Evolutionary conservation across 352 stramenopile species (phyloP), one percentile per base, ranked within the genome.

Genomic region (Pythium graminicola): DNA sequence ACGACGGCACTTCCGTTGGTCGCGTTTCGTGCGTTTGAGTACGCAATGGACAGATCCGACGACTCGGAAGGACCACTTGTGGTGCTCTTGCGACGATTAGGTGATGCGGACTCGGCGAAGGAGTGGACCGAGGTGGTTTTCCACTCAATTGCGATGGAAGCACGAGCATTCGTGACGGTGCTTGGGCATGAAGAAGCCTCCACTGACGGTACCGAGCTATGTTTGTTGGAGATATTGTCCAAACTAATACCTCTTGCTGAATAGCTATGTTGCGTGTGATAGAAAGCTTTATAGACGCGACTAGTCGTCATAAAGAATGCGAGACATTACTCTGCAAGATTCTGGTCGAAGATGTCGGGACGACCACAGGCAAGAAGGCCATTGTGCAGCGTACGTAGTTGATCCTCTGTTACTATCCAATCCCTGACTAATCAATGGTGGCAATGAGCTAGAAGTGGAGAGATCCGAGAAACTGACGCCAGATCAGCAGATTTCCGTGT

Each of bases 11-110:
- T 65, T 6, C 51, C 57, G 7, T 17, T 60, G 8, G 17, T 60
- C 7, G 41, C n/a, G 16, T 65, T 65, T 38, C 23, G 10, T 31
- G 22, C 50, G 39, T 60, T 65, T 27, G 23, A 35, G 17, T 47
- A 13, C 7, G 36, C 17, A 17, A 14, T 2, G 2, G 31, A 31
- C 1, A 13, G 35, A 17, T 22, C 8, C 4, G 1, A 39, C 7
- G 20, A 42, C 28, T 11, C 7, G 13, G 39, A 46, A 1, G 20
- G n/a, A 7, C 29, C 47, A 11, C 20, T 50, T 6, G 35, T 16
- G 27, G 16, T 20, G 17, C 38, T 60, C 17, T 28, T 60, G n/a
- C 29, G 44, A 8, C 44, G 32, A 5, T n/a, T 60, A 8, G n/a
- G 20, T 9, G 57, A 65, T 0, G 20, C 10, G 0, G 50, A 9